These are phyloP conservation scores for Ogataea siamensis DNA, from an alignment of 805 yeast species.

Conservation along the genomic window DNA sequence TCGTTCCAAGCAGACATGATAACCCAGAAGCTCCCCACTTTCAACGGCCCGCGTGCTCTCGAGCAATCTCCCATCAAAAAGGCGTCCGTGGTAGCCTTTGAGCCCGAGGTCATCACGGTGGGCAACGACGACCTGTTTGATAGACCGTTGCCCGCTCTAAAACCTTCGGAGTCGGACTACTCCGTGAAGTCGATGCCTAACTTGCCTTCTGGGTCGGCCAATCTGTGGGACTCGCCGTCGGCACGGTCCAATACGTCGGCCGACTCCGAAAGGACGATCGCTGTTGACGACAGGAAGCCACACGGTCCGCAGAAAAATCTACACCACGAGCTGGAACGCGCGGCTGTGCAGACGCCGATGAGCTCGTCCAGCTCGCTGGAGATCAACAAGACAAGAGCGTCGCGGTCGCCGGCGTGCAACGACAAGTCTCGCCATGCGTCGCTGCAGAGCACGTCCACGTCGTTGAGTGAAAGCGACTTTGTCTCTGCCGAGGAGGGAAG, in stretches of 20 bases:
- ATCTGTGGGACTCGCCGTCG: slow-evolving; percentile 23
- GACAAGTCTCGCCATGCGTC: slow-evolving; percentile 23
- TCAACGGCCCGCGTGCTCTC: slow-evolving; percentile 31
- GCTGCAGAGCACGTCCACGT: slow-evolving; percentile 26
- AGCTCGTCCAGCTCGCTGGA: slow-evolving; percentile 18
- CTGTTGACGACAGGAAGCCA: slow-evolving; percentile 22
- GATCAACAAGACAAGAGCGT: slow-evolving; percentile 12
- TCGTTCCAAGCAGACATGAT: slow-evolving; percentile 15
- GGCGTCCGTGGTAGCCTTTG: slow-evolving; percentile 38
- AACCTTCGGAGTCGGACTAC: slow-evolving; percentile 34
- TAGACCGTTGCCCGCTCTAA: slow-evolving; percentile 38
- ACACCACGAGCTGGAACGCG: slow-evolving; percentile 16
- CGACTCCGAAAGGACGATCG: slow-evolving; percentile 33
- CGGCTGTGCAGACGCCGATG: background rate
- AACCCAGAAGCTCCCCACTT: slow-evolving; percentile 20
- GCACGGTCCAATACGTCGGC: slow-evolving; percentile 19
- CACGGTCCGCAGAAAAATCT: slow-evolving; percentile 19
- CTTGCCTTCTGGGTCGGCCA: slow-evolving; percentile 22
- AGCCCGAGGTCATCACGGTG: slow-evolving; percentile 32
- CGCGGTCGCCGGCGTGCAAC: background rate
- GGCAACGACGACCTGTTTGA: slow-evolving; percentile 14
- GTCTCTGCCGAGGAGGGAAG: slow-evolving; percentile 34
- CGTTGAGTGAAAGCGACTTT: slow-evolving; percentile 32
- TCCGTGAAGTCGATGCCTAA: slow-evolving; percentile 35
- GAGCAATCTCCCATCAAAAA: slow-evolving; percentile 24